These are phyloP conservation scores for Candida buenavistaensis DNA, from an alignment of 1,139 yeast species.

Conservation along the genomic window DNA sequence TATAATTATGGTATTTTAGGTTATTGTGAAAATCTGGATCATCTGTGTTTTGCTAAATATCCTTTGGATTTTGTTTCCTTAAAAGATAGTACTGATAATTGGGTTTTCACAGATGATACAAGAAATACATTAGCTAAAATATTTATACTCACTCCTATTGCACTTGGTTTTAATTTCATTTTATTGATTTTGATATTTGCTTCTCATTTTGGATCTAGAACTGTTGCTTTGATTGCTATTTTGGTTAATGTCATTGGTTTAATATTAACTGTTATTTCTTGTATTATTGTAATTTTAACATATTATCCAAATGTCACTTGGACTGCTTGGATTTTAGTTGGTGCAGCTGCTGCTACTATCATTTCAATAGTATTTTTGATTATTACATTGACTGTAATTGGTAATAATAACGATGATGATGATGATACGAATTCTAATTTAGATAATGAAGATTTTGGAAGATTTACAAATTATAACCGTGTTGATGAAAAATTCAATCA, in stretches of 20 bases:
- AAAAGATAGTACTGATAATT: constrained; percentile 19
- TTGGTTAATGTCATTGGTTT: constrained; percentile 45
- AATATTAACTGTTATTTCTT: constrained; percentile 50
- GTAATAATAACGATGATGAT: constrained; percentile 20
- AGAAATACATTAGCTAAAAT: constrained; percentile 69
- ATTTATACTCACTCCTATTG: constrained; percentile 77
- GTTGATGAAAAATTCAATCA: constrained; percentile 14
- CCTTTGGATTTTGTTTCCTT: constrained; percentile 25
- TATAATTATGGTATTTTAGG: constrained; percentile 86
- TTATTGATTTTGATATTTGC: constrained; percentile 40
- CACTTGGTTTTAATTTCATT: constrained; percentile 69
- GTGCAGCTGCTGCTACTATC: constrained; percentile 59
- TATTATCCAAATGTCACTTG: constrained; percentile 66
- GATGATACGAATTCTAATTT: constrained; percentile 22
- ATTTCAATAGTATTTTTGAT: constrained; percentile 31
- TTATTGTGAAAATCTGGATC: constrained; percentile 48
- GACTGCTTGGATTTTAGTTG: constrained; percentile 70
- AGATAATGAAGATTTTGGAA: constrained; percentile 8
- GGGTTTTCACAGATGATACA: constrained; percentile 36
- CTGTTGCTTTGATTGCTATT: constrained; percentile 25
- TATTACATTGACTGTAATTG: constrained; percentile 18
- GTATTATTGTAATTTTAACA: constrained; percentile 54
- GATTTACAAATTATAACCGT: constrained; percentile 10
- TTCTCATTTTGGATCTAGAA: constrained; percentile 21
- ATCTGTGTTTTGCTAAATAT: constrained; percentile 51